Percentiles rank a stretch among this genome's conserved stretches.
Conservation (phyloP, 306 rosid genomes). For the Cucumis cinereus region DNA sequence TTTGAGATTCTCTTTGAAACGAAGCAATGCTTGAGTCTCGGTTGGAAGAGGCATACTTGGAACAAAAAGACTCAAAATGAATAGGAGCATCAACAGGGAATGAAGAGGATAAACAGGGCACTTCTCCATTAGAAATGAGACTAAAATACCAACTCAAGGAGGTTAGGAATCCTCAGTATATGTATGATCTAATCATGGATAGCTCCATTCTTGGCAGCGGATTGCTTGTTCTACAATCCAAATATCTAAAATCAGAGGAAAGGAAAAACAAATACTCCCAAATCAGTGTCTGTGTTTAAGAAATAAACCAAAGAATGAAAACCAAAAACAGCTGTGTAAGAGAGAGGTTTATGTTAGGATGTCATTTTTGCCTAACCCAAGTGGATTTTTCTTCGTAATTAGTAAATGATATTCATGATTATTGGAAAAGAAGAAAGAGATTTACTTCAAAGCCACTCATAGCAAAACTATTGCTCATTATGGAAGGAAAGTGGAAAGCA, state of each 20-base stretch:
- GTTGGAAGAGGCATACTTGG: slow-evolving; percentile 31
- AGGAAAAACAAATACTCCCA: neutral
- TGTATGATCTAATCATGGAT: neutral
- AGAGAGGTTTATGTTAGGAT: neutral
- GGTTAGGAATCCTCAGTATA: neutral
- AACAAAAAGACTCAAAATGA: slow-evolving; percentile 8
- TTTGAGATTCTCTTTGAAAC: slow-evolving; percentile 51
- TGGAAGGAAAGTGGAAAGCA: slow-evolving; percentile 1
- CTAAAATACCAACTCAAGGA: neutral
- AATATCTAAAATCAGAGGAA: neutral
- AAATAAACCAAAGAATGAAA: neutral
- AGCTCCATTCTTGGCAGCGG: neutral
- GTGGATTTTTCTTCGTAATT: neutral
- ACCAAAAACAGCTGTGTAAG: neutral
- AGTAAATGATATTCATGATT: slow-evolving; percentile 5
- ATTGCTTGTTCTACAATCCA: neutral
- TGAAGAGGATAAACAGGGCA: slow-evolving; percentile 6
- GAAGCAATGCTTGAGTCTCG: slow-evolving; percentile 48
- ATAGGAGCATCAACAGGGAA: slow-evolving; percentile 12
- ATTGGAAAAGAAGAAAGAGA: slow-evolving; percentile 4
- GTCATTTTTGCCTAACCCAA: neutral
- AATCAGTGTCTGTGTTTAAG: neutral
- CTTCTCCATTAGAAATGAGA: neutral
- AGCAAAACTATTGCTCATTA: slow-evolving; percentile 8
- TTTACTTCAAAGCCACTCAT: slow-evolving; percentile 12